phyloP scores from a whole-genome alignment of 495 filamentous ascomycete genomes.

The Aspergillus hancockii region DNA sequence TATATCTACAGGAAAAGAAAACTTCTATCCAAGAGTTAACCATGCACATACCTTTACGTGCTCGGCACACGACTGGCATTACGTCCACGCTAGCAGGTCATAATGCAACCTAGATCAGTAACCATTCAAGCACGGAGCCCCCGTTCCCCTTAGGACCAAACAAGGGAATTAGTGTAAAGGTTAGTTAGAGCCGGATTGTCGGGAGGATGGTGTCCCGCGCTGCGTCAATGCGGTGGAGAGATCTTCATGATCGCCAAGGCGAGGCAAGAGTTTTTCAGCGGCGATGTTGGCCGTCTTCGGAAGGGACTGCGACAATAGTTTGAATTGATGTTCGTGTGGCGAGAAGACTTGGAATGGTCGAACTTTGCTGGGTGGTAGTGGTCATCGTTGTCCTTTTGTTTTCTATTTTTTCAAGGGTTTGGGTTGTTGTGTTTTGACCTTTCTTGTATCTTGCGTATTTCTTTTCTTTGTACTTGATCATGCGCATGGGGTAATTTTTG shows the following conservation, averaged over 20 bases:
- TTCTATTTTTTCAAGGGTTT: background rate
- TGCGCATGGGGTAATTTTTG: no score
- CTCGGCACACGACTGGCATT: no score
- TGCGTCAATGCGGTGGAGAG: slow-evolving; percentile 1
- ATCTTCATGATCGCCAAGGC: background rate
- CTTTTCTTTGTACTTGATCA: no score
- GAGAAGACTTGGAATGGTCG: background rate
- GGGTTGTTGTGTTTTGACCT: background rate
- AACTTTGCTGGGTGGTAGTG: no score
- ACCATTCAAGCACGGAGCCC: background rate
- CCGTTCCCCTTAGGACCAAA: background rate
- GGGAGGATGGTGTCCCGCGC: background rate
- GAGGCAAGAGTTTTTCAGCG: background rate
- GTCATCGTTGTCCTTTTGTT: background rate
- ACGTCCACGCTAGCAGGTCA: background rate
- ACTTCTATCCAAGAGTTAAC: no score
- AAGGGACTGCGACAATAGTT: background rate
- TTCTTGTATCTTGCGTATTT: no score
- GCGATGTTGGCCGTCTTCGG: background rate
- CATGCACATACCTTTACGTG: no score
- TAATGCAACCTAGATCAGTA: background rate
- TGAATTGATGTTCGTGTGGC: background rate
- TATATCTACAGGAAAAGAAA: no score
- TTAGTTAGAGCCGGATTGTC: background rate
- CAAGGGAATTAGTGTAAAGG: background rate